Conservation (phyloP, 129 eudicot species). For the Cynara cardunculus region DNA sequence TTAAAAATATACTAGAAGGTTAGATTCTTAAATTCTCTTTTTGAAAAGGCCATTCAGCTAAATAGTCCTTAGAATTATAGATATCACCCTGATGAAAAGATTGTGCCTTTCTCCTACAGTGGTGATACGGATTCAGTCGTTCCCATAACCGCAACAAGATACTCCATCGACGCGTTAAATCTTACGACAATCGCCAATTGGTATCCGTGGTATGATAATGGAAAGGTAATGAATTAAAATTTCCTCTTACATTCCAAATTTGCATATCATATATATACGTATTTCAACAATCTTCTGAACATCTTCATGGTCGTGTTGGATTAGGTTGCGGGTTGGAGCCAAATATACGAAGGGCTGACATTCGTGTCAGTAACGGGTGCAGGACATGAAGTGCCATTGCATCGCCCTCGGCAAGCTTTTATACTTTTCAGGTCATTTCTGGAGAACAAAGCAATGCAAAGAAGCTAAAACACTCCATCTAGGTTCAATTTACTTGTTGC, state of each 20-base stretch:
- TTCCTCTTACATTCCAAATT: background rate
- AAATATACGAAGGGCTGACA: slow-evolving; percentile 69
- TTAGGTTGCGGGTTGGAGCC: slow-evolving; percentile 97
- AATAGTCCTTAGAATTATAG: background rate
- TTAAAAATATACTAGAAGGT: too few species aligned
- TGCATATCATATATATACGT: background rate
- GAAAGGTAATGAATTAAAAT: slow-evolving; percentile 38
- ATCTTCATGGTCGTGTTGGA: background rate
- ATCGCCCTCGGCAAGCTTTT: slow-evolving; percentile 83
- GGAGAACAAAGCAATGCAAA: slow-evolving; percentile 68
- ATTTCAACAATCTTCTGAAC: background rate
- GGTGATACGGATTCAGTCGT: slow-evolving; percentile 93
- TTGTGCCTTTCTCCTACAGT: slow-evolving; percentile 26
- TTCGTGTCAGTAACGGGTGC: slow-evolving; percentile 86
- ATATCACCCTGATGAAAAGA: background rate
- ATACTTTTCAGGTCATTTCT: slow-evolving; percentile 77
- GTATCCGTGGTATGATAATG: slow-evolving; percentile 81
- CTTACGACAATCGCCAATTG: slow-evolving; percentile 70
- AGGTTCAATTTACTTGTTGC: slow-evolving; percentile 11
- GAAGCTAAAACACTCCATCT: slow-evolving; percentile 11
- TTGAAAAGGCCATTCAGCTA: background rate
- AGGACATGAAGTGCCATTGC: slow-evolving; percentile 89
- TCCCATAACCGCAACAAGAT: slow-evolving; percentile 80
- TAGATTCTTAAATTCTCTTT: too few species aligned
- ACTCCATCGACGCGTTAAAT: slow-evolving; percentile 75